These are phyloP conservation scores for Cladosporium austrohemisphaericum DNA, from an alignment of 2,329 filamentous ascomycete genomes.

Conservation along the genomic window DNA sequence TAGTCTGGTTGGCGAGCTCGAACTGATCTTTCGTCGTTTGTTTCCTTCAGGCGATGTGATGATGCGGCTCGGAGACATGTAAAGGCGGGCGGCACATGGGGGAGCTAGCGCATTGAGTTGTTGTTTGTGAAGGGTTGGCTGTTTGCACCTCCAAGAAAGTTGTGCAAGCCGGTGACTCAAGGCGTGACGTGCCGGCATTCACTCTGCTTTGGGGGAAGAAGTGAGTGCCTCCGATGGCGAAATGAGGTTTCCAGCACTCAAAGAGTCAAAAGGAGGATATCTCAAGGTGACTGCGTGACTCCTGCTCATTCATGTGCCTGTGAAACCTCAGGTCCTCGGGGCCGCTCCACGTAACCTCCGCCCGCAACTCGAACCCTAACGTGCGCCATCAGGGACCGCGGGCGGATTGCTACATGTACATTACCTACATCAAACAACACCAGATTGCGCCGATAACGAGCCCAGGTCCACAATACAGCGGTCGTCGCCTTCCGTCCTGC, in stretches of 20 bases:
- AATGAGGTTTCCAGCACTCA: neutral
- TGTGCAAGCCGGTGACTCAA: constrained; percentile 13
- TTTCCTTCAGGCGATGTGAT: constrained; percentile 26
- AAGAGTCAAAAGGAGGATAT: too few relatives aligned
- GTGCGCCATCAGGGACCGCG: too few relatives aligned
- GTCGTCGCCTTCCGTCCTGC: neutral
- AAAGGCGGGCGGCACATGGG: constrained; percentile 21
- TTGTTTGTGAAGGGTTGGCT: neutral
- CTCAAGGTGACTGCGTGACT: too few relatives aligned
- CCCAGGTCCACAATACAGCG: neutral
- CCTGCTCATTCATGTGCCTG: too few relatives aligned
- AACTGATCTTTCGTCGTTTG: constrained; percentile 29
- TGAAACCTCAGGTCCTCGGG: too few relatives aligned
- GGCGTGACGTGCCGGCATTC: neutral
- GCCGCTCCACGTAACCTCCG: too few relatives aligned
- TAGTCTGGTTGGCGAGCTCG: constrained; percentile 15
- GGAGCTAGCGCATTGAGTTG: neutral
- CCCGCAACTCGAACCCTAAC: too few relatives aligned
- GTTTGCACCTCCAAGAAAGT: constrained; percentile 11
- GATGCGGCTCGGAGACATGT: constrained; percentile 32
- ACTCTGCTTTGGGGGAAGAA: neutral
- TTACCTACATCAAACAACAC: too few relatives aligned
- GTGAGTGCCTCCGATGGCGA: neutral
- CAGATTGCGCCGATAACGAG: too few relatives aligned
- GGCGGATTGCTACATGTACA: too few relatives aligned